Conservation (phyloP, 345 rosid genomes). For the Eucalyptus shirleyi region DNA sequence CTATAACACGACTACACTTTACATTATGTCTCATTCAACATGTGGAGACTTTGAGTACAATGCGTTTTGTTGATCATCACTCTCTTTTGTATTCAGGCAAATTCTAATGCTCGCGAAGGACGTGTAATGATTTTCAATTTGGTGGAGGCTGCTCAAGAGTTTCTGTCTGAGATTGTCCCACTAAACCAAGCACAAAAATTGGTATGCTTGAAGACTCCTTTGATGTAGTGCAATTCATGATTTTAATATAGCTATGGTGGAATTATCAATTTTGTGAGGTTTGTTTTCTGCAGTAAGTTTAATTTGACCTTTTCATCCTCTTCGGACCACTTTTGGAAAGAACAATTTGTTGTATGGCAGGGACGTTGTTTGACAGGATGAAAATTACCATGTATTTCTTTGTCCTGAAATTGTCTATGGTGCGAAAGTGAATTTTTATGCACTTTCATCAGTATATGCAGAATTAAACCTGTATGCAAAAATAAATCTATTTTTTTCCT, state of each 20-base stretch:
- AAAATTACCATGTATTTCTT: background rate
- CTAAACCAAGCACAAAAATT: constrained; percentile 23
- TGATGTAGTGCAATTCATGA: background rate
- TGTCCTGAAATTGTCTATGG: background rate
- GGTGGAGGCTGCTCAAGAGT: constrained; percentile 98
- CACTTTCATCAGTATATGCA: background rate
- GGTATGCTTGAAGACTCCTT: constrained; percentile 25
- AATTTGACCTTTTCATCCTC: background rate
- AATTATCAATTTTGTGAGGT: background rate
- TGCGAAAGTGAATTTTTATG: background rate
- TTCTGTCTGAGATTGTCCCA: constrained; percentile 75
- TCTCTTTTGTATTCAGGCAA: constrained; percentile 44
- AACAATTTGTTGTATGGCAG: background rate
- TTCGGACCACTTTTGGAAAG: background rate
- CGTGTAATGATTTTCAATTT: constrained; percentile 93
- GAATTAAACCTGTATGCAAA: background rate
- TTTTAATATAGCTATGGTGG: background rate
- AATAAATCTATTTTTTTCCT: background rate
- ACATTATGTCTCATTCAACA: background rate
- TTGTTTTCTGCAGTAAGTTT: background rate
- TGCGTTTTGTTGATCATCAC: background rate
- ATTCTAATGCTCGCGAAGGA: constrained; percentile 77
- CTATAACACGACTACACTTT: background rate
- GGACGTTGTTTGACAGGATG: background rate
- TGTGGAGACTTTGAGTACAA: background rate